phyloP scores from a whole-genome alignment of 257 asterid genomes.

The Lycium barbarum region DNA sequence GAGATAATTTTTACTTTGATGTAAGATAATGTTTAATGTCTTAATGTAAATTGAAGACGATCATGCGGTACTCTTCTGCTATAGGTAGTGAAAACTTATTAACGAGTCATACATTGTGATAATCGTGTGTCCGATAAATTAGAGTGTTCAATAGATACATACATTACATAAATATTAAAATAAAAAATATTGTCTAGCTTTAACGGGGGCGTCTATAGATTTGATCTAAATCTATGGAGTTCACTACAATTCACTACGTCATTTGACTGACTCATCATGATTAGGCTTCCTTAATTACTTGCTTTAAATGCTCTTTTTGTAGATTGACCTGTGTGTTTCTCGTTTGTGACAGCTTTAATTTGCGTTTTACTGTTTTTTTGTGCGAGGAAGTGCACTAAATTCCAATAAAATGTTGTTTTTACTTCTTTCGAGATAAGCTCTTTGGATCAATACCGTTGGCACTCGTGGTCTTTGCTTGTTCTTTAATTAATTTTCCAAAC shows the following conservation, averaged over 20 bases:
- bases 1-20: no score
- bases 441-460: not conserved
- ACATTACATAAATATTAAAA: no score
- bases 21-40: not conserved
- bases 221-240: no score
- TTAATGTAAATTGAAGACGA: not conserved
- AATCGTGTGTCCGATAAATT: no score
- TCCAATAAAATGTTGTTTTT: not conserved
- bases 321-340: not conserved
- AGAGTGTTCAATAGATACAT: no score
- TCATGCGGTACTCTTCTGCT: not conserved
- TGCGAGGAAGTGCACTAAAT: not conserved
- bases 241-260: no score
- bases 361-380: not conserved
- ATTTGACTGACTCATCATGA: not conserved
- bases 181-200: no score
- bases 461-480: not conserved
- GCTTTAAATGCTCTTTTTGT: not conserved
- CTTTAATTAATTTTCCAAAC: no score
- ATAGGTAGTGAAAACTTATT: not conserved
- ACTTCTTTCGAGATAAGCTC: not conserved
- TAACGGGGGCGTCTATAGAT: no score
- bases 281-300: not conserved
- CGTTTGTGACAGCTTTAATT: not conserved
- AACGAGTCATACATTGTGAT: not conserved